Evolutionary conservation across 106 monocot species (phyloP), one percentile per base, ranked within the genome.

Genomic region (Dioscorea alata): DNA sequence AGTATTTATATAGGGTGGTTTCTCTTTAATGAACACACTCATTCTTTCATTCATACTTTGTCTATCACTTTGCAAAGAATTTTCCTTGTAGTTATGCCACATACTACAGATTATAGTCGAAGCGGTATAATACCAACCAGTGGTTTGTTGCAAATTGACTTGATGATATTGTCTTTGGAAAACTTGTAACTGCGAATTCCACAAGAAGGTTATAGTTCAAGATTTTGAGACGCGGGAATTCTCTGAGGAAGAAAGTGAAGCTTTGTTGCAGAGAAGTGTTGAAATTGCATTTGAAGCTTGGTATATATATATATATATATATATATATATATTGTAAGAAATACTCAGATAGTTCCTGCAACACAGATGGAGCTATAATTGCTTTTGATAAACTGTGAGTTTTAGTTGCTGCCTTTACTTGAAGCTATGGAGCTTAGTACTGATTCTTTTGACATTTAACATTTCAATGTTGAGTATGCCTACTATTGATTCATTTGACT

Each of bases 81-180:
- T n/a, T n/a, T n/a, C n/a, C n/a, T n/a, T n/a, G n/a, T n/a, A n/a
- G n/a, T n/a, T n/a, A n/a, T n/a, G n/a, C n/a, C n/a, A n/a, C n/a
- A n/a, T n/a, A n/a, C n/a, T n/a, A n/a, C n/a, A n/a, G n/a, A n/a
- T n/a, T n/a, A n/a, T n/a, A n/a, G n/a, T n/a, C n/a, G n/a, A n/a
- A n/a, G n/a, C n/a, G n/a, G n/a, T n/a, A 64, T 99, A 92, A 6
- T 99, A 99, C 75, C 99, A 96, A 85, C 91, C 90, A 64, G 31
- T 13, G n/a, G 4, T 14, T 18, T 63, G 53, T 53, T 14, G 53
- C 53, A 18, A 14, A n/a, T 61, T 52, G 72, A 13, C 35, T 50
- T 35, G n/a, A 22, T 59, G 16, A 12, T 54, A 12, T 54, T 14
- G 32, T 64, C 20, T 75, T 33, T 23, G 25, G 18, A 14, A 23